phyloP scores from a whole-genome alignment of 1,139 yeast species.

The Candida freyschussii region DNA sequence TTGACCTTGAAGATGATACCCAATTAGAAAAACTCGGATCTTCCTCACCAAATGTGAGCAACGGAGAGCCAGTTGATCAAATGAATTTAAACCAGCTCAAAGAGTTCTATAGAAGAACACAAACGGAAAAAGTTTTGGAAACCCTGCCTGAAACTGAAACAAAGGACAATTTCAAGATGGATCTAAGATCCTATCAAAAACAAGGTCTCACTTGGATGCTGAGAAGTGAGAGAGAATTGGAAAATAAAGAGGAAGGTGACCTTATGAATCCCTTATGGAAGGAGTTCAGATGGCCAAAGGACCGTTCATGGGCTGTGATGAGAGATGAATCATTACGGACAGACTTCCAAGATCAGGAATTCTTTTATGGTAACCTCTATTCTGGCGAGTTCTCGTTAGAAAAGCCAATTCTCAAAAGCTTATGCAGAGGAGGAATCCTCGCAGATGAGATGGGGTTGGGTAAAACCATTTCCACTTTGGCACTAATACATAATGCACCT shows the following conservation, averaged over 20 bases:
- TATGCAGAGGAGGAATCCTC: conserved; percentile 78
- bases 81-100: conserved; percentile 70
- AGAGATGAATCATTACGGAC: conserved; percentile 18
- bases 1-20: conserved; percentile 76
- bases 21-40: conserved; percentile 37
- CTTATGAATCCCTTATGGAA: conserved; percentile 86
- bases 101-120: conserved; percentile 66
- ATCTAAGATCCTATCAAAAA: conserved; percentile 73
- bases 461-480: conserved; percentile 79
- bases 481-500: conserved; percentile 66
- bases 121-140: conserved; percentile 55
- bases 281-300: conserved; percentile 68
- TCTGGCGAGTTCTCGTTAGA: conserved; percentile 73
- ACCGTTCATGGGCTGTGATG: conserved; percentile 33
- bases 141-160: conserved; percentile 79
- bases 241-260: conserved; percentile 41
- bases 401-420: conserved; percentile 57
- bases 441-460: conserved; percentile 99
- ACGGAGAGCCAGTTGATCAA: conserved; percentile 29
- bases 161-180: conserved; percentile 52
- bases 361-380: conserved; percentile 76
- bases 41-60: conserved; percentile 1
- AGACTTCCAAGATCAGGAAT: conserved; percentile 20
- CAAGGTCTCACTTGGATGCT: conserved; percentile 94
- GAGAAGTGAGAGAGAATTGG: conserved; percentile 70